phyloP scores from a whole-genome alignment of 2,329 filamentous ascomycete species.

The Aurifilum marmelostoma region DNA sequence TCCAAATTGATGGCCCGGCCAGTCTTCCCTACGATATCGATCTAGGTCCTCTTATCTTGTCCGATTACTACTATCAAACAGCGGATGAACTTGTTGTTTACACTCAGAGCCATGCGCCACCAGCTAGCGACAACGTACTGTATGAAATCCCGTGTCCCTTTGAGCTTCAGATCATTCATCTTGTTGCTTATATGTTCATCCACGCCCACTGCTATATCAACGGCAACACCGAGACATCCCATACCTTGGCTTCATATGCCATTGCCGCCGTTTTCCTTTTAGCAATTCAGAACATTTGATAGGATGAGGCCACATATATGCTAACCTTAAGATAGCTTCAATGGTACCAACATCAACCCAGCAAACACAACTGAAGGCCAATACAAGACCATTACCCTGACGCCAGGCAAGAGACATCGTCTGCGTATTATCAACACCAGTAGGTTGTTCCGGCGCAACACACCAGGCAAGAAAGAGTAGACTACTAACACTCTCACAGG shows the following conservation, averaged over 20 bases:
- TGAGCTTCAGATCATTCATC: neutral
- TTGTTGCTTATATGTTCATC: neutral
- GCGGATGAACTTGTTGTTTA: constrained; percentile 36
- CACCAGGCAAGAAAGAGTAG: neutral
- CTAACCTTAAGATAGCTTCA: constrained; percentile 37
- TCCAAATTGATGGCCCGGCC: constrained; percentile 52
- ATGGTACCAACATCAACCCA: constrained; percentile 44
- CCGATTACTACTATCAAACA: constrained; percentile 52
- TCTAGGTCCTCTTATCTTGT: constrained; percentile 52
- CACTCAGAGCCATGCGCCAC: constrained; percentile 35
- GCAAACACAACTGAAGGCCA: constrained; percentile 36
- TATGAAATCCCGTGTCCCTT: neutral
- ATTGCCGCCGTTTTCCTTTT: too few relatives aligned
- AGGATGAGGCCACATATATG: too few relatives aligned
- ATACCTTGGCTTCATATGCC: too few relatives aligned
- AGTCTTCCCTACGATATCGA: constrained; percentile 54
- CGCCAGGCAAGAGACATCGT: constrained; percentile 50
- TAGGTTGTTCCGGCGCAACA: neutral
- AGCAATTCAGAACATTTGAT: too few relatives aligned
- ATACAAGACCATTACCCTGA: constrained; percentile 42
- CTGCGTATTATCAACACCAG: constrained; percentile 54
- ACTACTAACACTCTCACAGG: neutral
- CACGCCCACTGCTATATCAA: neutral
- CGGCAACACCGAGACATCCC: neutral
- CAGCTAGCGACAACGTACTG: constrained; percentile 45